Evolutionary conservation across 2,329 filamentous ascomycete genomes (phyloP).

Genomic region (Cryphonectria radicalis): DNA sequence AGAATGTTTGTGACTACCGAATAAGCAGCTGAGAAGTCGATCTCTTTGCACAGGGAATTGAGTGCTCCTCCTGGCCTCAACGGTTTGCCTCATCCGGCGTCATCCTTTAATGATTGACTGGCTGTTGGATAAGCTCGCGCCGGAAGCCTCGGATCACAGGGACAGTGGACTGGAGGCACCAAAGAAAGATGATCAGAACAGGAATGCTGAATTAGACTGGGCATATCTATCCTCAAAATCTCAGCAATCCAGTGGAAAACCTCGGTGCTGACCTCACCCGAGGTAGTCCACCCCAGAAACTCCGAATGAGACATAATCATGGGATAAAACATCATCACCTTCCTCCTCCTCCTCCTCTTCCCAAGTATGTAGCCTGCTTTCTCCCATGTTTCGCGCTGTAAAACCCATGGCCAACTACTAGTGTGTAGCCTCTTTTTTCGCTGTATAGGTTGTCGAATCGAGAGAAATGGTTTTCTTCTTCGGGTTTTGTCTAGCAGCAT

Average conservation of each 20-base stretch:
- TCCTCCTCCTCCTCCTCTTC: background rate
- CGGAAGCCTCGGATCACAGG: background rate
- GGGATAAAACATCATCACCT: background rate
- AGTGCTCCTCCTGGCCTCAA: no score
- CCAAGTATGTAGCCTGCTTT: background rate
- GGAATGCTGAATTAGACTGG: background rate
- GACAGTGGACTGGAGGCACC: background rate
- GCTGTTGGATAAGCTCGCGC: background rate
- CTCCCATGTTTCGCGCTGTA: background rate
- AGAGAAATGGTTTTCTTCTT: background rate
- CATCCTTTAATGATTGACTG: no score
- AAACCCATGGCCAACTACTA: background rate
- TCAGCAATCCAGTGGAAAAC: background rate
- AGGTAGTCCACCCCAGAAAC: background rate
- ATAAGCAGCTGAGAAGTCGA: background rate
- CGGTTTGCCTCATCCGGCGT: no score
- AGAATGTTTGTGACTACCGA: background rate
- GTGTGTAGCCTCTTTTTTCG: background rate
- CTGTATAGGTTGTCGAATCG: background rate
- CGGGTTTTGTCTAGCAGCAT: conserved; percentile 14
- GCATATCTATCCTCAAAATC: conserved; percentile 1
- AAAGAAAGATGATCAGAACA: background rate
- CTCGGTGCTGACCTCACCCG: background rate
- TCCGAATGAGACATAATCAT: background rate
- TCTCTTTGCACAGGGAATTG: no score